Evolutionary conservation across 495 filamentous ascomycete genomes (phyloP).

Genomic region (Aspergillus bertholletiae): DNA sequence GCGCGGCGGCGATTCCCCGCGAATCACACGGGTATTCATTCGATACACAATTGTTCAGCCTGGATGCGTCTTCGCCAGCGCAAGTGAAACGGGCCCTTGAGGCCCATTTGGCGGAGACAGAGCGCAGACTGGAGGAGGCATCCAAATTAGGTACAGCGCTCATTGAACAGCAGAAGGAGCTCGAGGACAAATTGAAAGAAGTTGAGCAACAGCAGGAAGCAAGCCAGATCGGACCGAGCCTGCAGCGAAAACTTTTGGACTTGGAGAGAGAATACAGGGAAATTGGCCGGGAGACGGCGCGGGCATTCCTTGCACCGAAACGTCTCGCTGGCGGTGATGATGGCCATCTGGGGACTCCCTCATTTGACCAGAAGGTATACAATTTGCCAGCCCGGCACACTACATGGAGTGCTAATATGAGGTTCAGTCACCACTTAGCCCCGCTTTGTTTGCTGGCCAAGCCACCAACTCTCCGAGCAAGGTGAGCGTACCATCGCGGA

Average conservation of each 20-base stretch:
- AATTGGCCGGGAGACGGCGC: conserved; percentile 82
- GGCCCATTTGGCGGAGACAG: conserved; percentile 87
- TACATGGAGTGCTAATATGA: conserved; percentile 2
- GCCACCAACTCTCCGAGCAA: conserved; percentile 88
- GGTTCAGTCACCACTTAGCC: conserved; percentile 61
- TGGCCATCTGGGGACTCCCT: conserved; percentile 52
- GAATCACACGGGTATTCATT: conserved; percentile 74
- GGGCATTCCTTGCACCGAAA: conserved; percentile 81
- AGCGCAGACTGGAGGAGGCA: conserved; percentile 85
- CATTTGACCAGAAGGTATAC: conserved; percentile 57
- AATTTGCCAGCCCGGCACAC: neutral
- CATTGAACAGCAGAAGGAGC: conserved; percentile 75
- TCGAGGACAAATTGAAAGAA: conserved; percentile 77
- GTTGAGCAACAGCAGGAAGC: conserved; percentile 77
- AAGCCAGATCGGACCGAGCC: conserved; percentile 76
- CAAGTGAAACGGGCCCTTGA: conserved; percentile 86
- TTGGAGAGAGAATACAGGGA: conserved; percentile 95
- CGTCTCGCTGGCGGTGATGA: conserved; percentile 67
- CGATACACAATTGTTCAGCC: conserved; percentile 70
- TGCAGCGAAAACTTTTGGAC: conserved; percentile 78
- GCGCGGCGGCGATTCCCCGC: conserved; percentile 33
- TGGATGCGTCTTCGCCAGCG: conserved; percentile 74
- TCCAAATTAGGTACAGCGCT: conserved; percentile 82
- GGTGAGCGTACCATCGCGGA: conserved; percentile 76
- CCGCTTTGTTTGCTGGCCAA: conserved; percentile 79